Evolutionary conservation across 129 eudicot species (phyloP), one percentile per base, ranked within the genome.

Genomic region (Artemisia annua): DNA sequence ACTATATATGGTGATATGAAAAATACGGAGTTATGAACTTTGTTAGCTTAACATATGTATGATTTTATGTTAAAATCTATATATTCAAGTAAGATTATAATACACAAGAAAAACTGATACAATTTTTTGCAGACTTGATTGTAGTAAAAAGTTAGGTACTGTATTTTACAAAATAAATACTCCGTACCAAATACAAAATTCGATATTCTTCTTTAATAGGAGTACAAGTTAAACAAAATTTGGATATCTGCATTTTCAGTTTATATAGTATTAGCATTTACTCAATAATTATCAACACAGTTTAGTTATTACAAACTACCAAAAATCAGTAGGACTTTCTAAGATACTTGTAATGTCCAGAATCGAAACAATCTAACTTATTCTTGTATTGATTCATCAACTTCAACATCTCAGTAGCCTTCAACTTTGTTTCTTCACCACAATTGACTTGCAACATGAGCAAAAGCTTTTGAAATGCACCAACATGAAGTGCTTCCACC

Each of bases 381-480:
- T 78, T 82, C 69, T 81, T 87, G 66, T 76, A 75, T 65, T 82
- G 63, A 83, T 91, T 95, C 97, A 95, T 83, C 83, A 82, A 12
- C 77, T 91, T 95, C 79, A 95, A 63, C 80, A 95, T 78, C 78
- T 91, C 93, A 59, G 94, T 95, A 24, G 83, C 94, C 75, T 83
- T 86, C 84, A 81, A 74, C 74, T 95, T 95, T 2, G 89, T 85
- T 52, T 75, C 75, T 63, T 85, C 97, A 30, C 83, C 87, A 75
- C 90, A 84, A 22, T 93, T 96, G 66, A 95, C 85, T 51, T 95
- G 99, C 66, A 95, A 76, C 78, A 91, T 86, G 11, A 95, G 81
- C 86, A 95, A 62, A 2, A 95, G 81, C 83, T 95, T 95, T 68
- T 88, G 96, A 67, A 95, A 95, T 15, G 85, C 97, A 11, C 99